Evolutionary conservation across 1,284 basidiomycete genomes (phyloP).

Genomic region (Sanghuangporus baumii): DNA sequence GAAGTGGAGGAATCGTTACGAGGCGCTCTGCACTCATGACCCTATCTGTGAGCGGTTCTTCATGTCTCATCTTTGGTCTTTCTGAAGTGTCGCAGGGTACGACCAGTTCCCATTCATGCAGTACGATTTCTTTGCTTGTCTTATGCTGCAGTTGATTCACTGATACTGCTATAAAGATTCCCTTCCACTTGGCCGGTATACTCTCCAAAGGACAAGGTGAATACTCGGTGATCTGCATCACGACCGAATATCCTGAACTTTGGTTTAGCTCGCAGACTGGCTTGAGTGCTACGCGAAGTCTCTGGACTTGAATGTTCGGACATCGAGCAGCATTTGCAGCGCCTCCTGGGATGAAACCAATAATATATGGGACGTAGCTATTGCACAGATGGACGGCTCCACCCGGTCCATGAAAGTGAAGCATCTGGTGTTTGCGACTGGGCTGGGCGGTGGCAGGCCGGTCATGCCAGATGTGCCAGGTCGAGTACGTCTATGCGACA

Average conservation of each 20-base stretch:
- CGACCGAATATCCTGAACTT: background rate
- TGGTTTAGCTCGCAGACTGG: constrained; percentile 33
- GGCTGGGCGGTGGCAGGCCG: constrained; percentile 31
- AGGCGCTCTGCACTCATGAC: constrained; percentile 57
- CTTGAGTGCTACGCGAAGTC: constrained; percentile 35
- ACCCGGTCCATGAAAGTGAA: constrained; percentile 21
- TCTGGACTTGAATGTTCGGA: constrained; percentile 37
- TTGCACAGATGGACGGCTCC: constrained; percentile 32
- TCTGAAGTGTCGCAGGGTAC: constrained; percentile 4
- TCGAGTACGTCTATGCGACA: background rate
- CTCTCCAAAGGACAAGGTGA: constrained; percentile 49
- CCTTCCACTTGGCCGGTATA: constrained; percentile 58
- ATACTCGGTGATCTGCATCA: constrained; percentile 1
- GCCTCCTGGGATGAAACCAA: constrained; percentile 36
- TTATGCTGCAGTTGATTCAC: background rate
- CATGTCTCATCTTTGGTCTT: background rate
- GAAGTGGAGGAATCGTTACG: constrained; percentile 50
- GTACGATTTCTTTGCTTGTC: constrained; percentile 20
- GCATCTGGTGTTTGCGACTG: constrained; percentile 31
- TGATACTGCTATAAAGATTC: constrained; percentile 34
- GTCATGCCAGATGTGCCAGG: constrained; percentile 29
- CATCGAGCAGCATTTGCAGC: constrained; percentile 26
- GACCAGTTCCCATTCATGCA: constrained; percentile 19
- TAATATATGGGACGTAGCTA: constrained; percentile 47
- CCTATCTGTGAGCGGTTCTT: constrained; percentile 49